A percentile compares a stretch with the other conserved stretches of the same genome.
Evolutionary conservation across 192 early-diverging fungal genomes (phyloP).

Genomic region (Coemansia javaensis): DNA sequence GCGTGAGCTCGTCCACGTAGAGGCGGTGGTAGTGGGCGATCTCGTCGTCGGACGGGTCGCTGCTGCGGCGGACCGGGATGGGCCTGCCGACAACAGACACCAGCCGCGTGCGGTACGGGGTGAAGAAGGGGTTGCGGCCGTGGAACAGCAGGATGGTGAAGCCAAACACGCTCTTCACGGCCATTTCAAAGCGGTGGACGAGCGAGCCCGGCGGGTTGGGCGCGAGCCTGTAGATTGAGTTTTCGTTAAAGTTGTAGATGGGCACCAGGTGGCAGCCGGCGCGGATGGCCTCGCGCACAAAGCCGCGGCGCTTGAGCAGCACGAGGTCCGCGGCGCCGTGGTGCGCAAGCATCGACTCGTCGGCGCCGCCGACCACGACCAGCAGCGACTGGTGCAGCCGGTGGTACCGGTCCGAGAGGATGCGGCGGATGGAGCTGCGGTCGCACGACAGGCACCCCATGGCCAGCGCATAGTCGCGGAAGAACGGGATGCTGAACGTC

Average conservation of each 20-base stretch:
- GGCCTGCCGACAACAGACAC: constrained; percentile 42
- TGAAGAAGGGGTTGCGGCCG: constrained; percentile 81
- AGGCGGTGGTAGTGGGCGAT: constrained; percentile 27
- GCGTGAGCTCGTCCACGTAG: constrained; percentile 37
- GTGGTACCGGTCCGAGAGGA: constrained; percentile 67
- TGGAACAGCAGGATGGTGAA: constrained; percentile 76
- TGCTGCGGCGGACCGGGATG: constrained; percentile 26
- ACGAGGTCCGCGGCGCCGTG: constrained; percentile 63
- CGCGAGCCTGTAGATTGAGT: constrained; percentile 80
- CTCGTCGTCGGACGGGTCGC: constrained; percentile 21
- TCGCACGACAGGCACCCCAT: constrained; percentile 76
- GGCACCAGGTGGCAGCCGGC: constrained; percentile 82
- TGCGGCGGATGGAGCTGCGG: constrained; percentile 67
- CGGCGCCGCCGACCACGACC: constrained; percentile 89
- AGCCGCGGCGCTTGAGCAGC: constrained; percentile 77
- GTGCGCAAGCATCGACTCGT: constrained; percentile 71
- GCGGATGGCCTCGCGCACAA: constrained; percentile 82
- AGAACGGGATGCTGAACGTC: constrained; percentile 83
- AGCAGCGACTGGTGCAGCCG: constrained; percentile 46
- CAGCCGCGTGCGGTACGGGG: constrained; percentile 40
- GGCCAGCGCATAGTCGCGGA: constrained; percentile 76
- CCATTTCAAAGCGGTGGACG: constrained; percentile 64
- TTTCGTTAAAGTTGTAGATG: constrained; percentile 91
- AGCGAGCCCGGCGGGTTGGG: constrained; percentile 63
- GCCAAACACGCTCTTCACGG: constrained; percentile 64